Base-by-base conservation (phyloP, 805 yeast genomes). In the Starmerella floricola region DNA sequence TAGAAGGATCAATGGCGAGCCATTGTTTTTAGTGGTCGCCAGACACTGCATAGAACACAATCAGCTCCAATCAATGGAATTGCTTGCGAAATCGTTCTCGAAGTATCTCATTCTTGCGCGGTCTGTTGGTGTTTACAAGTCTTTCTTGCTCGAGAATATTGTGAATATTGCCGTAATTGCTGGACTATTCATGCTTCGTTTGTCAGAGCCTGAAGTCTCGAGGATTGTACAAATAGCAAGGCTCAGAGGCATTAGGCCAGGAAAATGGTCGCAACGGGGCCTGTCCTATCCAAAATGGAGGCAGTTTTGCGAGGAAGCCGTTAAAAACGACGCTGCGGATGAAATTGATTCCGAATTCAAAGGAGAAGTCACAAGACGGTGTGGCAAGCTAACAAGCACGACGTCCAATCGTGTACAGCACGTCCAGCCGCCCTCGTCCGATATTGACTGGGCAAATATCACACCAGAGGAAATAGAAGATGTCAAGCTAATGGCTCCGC, bases 191-290 rank as follows among this genome's bases (percentile, higher is more conserved):
- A 8, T 13, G 13, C 27, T 42, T n/a, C 31, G 24, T 1, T 38
- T 48, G 6, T 23, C 38, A 4, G 37, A 36, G 6, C 27, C 45
- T 6, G 51, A 48, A n/a, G 45, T 38, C 2, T 31, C 38, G 3
- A 18, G 18, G 8, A 26, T 48, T 4, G 16, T 28, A 10, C 18
- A 20, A 6, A n/a, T 8, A 8, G 43, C 42, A 1, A 12, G 19
- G 2, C 27, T 6, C 2, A 26, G 26, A 4, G 17, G n/a, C 1
- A 20, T 45, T 3, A 2, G 20, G 1, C 45, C 44, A 2, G 43
- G 34, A 5, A 2, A 15, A 1, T 36, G 45, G 43, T 16, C 49
- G 3, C 8, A 5, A 5, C 19, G 17, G 2, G 51, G 51, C 1
- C 36, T 48, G 10, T 8, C 8, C 11, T 44, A 35, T 27, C 8